Percentiles rank a stretch among this genome's conserved stretches.
Conservation (phyloP, 495 filamentous ascomycete species). For the Sporormia fimetaria region DNA sequence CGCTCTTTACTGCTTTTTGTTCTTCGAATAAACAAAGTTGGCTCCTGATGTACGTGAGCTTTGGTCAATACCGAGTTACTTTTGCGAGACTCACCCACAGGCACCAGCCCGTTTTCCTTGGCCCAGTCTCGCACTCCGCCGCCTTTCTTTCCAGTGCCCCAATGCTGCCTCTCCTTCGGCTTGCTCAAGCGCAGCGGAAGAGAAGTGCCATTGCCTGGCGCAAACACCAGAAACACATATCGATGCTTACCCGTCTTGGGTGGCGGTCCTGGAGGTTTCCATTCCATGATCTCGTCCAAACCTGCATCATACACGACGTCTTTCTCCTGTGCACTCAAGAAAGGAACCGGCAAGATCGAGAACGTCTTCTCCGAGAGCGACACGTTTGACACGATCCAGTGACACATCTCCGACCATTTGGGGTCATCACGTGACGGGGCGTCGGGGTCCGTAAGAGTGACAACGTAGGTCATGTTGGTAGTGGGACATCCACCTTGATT, state of each 20-base stretch:
- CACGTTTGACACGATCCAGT: conserved; percentile 51
- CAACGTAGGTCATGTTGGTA: conserved; percentile 31
- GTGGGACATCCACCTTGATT: conserved; percentile 8
- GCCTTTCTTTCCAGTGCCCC: conserved; percentile 47
- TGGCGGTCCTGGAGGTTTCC: conserved; percentile 52
- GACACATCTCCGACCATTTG: conserved; percentile 60
- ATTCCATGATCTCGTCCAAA: conserved; percentile 42
- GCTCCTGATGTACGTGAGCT: conserved; percentile 32
- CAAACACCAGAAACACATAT: conserved; percentile 54
- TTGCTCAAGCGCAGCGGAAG: conserved; percentile 36
- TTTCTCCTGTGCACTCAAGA: conserved; percentile 2
- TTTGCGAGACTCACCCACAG: conserved; percentile 44
- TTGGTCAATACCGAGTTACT: neutral
- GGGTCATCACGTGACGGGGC: conserved; percentile 54
- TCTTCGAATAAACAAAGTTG: conserved; percentile 55
- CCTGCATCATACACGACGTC: neutral
- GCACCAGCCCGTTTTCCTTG: conserved; percentile 45
- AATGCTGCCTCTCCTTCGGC: conserved; percentile 48
- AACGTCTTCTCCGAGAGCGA: conserved; percentile 3
- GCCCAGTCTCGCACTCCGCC: conserved; percentile 54
- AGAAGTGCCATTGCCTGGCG: conserved; percentile 33
- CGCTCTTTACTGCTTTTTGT: conserved; percentile 44
- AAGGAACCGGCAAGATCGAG: conserved; percentile 17
- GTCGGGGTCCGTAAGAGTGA: conserved; percentile 58
- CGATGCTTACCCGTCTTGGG: conserved; percentile 55